Base-by-base conservation (phyloP, 306 rosid genomes). In the Fagus crenata region DNA sequence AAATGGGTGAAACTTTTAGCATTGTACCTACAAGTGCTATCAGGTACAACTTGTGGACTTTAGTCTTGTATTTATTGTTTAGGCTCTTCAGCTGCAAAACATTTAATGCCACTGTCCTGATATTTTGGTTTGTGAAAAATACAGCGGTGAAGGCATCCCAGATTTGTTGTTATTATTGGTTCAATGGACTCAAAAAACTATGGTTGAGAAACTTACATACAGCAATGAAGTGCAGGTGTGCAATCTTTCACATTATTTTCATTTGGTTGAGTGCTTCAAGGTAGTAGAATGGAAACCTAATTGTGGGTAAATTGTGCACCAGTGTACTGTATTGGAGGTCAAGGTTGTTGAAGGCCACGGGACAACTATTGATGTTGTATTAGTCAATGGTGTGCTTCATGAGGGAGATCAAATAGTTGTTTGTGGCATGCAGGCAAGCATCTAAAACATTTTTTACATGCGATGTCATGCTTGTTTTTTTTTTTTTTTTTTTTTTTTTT, bases 391-490 rank as follows among this genome's bases (percentile, higher is more conserved):
- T 32, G 93, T 91, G 80, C 98, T 92, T 84, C 98, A 91, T 53
- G 99, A 96, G 87, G 99, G 99, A 80, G 99, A 96, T 80, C 99
- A 92, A 79, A 92, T 96, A 63, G 99, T 96, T 72, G 97, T 96
- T 51, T 87, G 98, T 53, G 98, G 98, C 82, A 96, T 92, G 98
- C 97, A 95, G 91, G 99, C 74, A 80, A 83, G 89, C 22, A 53
- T 82, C 81, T 58, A 18, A 76, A 78, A 35, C 67, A 17, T 71
- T 54, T 74, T 72, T 56, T 51, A 22, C 63, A 17, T 60, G 49
- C 58, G 33, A 67, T 75, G 49, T 15, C 5, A 63, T 67, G 59
- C 41, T 56, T 15, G 60, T 22, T 22, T 22, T 22, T 22, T 22
- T n/a, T n/a, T n/a, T n/a, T n/a, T n/a, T n/a, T n/a, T n/a, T n/a